A percentile compares a stretch with the other conserved stretches of the same genome.
Evolutionary conservation across 2,329 filamentous ascomycete species (phyloP).

Genomic region (Colletotrichum musae): DNA sequence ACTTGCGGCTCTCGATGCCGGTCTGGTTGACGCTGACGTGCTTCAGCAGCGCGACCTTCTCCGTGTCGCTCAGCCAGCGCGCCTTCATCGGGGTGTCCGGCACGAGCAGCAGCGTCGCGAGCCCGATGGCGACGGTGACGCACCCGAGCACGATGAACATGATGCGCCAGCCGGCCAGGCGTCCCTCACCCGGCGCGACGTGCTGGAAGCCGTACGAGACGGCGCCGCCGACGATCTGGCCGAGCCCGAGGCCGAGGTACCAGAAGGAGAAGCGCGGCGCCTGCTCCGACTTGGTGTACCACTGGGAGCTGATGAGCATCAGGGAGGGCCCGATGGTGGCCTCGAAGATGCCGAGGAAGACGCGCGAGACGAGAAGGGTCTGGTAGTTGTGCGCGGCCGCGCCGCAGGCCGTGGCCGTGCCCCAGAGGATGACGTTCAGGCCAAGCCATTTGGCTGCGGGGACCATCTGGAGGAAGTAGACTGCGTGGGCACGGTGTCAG

Average conservation of each 20-base stretch:
- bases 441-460: constrained; percentile 74
- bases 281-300: constrained; percentile 71
- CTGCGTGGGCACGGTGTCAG: constrained; percentile 48
- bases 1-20: constrained; percentile 68
- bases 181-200: constrained; percentile 53
- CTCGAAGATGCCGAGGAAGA: constrained; percentile 74
- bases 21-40: constrained; percentile 72
- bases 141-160: constrained; percentile 63
- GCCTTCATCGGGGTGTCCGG: constrained; percentile 64
- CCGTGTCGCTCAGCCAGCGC: constrained; percentile 51
- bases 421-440: constrained; percentile 72
- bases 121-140: constrained; percentile 57
- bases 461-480: constrained; percentile 71
- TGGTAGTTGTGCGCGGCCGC: constrained; percentile 68
- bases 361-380: constrained; percentile 67
- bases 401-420: constrained; percentile 67
- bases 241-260: constrained; percentile 72
- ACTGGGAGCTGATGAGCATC: constrained; percentile 73
- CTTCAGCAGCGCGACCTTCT: constrained; percentile 62
- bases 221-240: constrained; percentile 64
- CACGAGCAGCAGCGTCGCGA: constrained; percentile 55
- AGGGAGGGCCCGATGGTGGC: constrained; percentile 72
- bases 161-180: constrained; percentile 57
- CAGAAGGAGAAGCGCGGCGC: constrained; percentile 72
- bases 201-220: constrained; percentile 69